Evolutionary conservation across 2,329 filamentous ascomycete genomes (phyloP).

Genomic region (Camillea tinctor): DNA sequence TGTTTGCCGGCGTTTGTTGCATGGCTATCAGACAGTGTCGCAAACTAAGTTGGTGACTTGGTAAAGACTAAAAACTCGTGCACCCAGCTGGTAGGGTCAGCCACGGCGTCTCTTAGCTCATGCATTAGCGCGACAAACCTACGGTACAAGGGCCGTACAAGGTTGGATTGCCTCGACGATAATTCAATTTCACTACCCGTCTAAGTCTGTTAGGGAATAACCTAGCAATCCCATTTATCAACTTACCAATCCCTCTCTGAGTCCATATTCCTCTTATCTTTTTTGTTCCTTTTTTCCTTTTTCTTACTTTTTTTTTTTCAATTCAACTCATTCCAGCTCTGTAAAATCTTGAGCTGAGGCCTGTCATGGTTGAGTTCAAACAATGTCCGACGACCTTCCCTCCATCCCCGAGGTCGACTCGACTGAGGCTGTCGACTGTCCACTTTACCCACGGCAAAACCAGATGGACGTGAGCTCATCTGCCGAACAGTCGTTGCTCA

Average conservation of each 20-base stretch:
- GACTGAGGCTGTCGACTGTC: slow-evolving; percentile 19
- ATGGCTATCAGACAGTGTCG: neutral
- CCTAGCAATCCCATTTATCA: neutral
- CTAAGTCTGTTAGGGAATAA: neutral
- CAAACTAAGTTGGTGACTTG: neutral
- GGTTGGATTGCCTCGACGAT: neutral
- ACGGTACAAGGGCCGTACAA: neutral
- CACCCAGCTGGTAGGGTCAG: neutral
- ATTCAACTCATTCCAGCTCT: slow-evolving; percentile 1
- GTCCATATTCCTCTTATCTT: neutral
- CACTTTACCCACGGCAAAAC: slow-evolving; percentile 17
- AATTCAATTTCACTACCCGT: neutral
- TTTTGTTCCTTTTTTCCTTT: neutral
- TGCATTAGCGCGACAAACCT: slow-evolving; percentile 19
- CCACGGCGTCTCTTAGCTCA: slow-evolving; percentile 9
- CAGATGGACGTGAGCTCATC: slow-evolving; percentile 15
- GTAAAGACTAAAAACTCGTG: neutral
- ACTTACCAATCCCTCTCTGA: neutral
- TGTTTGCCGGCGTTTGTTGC: neutral
- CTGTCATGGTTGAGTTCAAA: slow-evolving; percentile 2
- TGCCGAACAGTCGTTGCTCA: slow-evolving; percentile 6
- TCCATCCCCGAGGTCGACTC: slow-evolving; percentile 23
- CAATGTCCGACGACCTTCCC: slow-evolving; percentile 26
- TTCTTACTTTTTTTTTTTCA: neutral
- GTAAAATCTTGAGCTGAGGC: slow-evolving; percentile 1